A percentile compares a stretch with the other conserved stretches of the same genome.
Evolutionary conservation across 2,329 filamentous ascomycete genomes (phyloP).

Genomic region (Dothistroma septosporum): DNA sequence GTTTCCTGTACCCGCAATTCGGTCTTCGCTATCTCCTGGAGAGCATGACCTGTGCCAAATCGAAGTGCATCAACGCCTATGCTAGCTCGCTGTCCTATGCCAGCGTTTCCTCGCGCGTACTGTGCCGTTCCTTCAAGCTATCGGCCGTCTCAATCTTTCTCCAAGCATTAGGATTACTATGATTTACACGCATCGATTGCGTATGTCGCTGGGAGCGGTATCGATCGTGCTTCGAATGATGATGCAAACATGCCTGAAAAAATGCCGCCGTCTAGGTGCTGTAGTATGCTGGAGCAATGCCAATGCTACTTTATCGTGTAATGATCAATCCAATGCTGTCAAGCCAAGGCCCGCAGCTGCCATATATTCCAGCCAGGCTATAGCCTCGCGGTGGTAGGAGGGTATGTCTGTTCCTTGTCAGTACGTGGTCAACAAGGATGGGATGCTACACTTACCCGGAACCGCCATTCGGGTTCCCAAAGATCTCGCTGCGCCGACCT

Average conservation of each 20-base stretch:
- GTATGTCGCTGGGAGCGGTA: neutral
- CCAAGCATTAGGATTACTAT: neutral
- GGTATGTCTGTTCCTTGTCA: constrained; percentile 59
- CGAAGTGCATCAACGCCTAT: neutral
- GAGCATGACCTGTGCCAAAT: neutral
- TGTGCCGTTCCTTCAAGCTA: neutral
- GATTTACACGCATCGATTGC: neutral
- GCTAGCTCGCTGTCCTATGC: neutral
- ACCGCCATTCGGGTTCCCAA: constrained; percentile 75
- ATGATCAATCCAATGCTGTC: constrained; percentile 83
- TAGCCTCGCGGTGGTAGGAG: constrained; percentile 87
- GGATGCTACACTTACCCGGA: constrained; percentile 62
- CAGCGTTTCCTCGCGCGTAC: neutral
- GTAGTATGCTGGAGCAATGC: neutral
- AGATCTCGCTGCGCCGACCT: constrained; percentile 80
- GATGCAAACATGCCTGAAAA: neutral
- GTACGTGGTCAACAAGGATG: constrained; percentile 12
- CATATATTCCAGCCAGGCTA: constrained; percentile 80
- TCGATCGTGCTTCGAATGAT: neutral
- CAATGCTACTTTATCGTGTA: constrained; percentile 52
- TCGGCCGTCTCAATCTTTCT: neutral
- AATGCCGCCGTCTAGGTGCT: neutral
- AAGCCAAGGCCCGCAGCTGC: constrained; percentile 74
- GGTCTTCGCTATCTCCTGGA: neutral
- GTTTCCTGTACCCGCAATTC: neutral